phyloP scores from a whole-genome alignment of 75 land plant genomes.

The Sequoia sempervirens region DNA sequence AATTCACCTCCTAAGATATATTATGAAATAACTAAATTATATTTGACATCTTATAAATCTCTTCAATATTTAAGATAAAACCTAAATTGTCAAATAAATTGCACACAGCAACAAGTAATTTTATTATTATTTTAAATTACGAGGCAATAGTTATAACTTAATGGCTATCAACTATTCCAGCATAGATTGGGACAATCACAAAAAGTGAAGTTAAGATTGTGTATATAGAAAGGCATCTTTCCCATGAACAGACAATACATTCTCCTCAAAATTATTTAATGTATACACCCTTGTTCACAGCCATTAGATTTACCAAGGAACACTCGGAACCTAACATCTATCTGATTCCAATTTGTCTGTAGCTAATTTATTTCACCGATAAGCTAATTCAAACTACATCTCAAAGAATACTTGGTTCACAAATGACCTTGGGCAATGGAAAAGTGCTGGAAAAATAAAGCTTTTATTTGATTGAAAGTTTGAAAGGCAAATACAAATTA shows the following conservation, averaged over 20 bases:
- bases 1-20: neutral
- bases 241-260: neutral
- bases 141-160: neutral
- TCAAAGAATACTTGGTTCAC: neutral
- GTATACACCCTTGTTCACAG: neutral
- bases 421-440: neutral
- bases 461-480: too few species aligned
- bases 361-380: neutral
- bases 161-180: neutral
- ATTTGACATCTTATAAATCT: neutral
- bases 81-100: neutral
- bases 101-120: neutral
- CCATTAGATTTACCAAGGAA: neutral
- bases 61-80: neutral
- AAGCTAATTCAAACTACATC: too few species aligned
- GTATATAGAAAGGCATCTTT: too few species aligned
- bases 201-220: neutral
- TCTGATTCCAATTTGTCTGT: too few species aligned
- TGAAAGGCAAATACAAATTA: too few species aligned
- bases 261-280: neutral
- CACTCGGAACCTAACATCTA: neutral
- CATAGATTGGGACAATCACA: neutral
- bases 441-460: neutral
- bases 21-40: neutral
- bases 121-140: too few species aligned